Conservation (phyloP, 2,329 filamentous ascomycete species). For the Cytospora mali region DNA sequence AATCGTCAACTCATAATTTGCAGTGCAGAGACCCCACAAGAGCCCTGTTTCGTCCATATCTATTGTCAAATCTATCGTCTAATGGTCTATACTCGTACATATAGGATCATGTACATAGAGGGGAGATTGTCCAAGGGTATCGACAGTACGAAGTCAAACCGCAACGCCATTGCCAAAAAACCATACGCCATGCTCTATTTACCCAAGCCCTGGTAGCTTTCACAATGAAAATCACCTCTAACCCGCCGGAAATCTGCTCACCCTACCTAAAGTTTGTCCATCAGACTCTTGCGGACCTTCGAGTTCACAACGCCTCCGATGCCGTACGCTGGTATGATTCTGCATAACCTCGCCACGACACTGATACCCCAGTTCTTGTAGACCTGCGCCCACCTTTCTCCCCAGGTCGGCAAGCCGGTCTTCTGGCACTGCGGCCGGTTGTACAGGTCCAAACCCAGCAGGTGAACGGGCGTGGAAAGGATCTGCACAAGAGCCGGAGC, state of each 20-base stretch:
- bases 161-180: slow-evolving; percentile 24
- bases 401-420: slow-evolving; percentile 43
- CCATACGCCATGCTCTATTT: slow-evolving; percentile 16
- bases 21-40: background rate
- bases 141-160: slow-evolving; percentile 20
- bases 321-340: slow-evolving; percentile 88
- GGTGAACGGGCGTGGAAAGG: slow-evolving; percentile 78
- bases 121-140: slow-evolving; percentile 26
- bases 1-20: background rate
- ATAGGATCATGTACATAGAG: slow-evolving; percentile 27
- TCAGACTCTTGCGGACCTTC: slow-evolving; percentile 67
- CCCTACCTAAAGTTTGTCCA: slow-evolving; percentile 57
- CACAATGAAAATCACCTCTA: background rate
- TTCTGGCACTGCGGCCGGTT: slow-evolving; percentile 62
- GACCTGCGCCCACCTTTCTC: slow-evolving; percentile 69
- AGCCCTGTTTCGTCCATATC: slow-evolving; percentile 13
- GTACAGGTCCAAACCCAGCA: slow-evolving; percentile 84
- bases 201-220: background rate
- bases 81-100: slow-evolving; percentile 27
- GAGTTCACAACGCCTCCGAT: slow-evolving; percentile 85
- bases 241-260: background rate
- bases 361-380: slow-evolving; percentile 75
- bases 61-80: slow-evolving; percentile 23
- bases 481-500: slow-evolving; percentile 81
- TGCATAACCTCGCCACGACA: slow-evolving; percentile 73